Conservation (phyloP, 2,329 filamentous ascomycete species). For the Purpureocillium takamizusanense region DNA sequence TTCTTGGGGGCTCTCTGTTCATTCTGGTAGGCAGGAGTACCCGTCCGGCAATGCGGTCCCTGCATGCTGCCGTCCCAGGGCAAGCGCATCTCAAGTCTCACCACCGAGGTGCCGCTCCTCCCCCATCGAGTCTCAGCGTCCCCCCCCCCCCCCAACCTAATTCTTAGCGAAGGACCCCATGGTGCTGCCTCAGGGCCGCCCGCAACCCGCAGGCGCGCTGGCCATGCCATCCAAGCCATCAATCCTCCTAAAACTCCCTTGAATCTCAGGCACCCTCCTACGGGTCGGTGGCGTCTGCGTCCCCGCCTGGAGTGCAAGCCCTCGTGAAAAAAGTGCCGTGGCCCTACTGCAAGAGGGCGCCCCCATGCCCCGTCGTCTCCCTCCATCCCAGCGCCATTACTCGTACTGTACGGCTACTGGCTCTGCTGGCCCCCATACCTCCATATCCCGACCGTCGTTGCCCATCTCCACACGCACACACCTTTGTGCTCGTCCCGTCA, state of each 20-base stretch:
- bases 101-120: too few relatives aligned
- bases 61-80: too few relatives aligned
- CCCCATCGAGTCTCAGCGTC: too few relatives aligned
- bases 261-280: background rate
- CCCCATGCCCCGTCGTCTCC: too few relatives aligned
- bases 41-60: too few relatives aligned
- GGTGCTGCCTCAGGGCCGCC: background rate
- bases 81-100: too few relatives aligned
- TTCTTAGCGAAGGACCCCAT: too few relatives aligned
- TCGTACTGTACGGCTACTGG: slow-evolving; percentile 1
- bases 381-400: background rate
- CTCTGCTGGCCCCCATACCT: background rate
- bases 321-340: slow-evolving; percentile 20
- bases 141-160: too few relatives aligned
- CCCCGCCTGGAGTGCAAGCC: slow-evolving; percentile 3
- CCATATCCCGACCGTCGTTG: background rate
- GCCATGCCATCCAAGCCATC: too few relatives aligned
- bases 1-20: too few relatives aligned
- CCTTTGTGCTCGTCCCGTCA: too few relatives aligned
- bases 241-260: background rate
- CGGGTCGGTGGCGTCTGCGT: background rate
- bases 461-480: background rate
- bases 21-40: too few relatives aligned
- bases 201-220: background rate
- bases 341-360: slow-evolving; percentile 12